Base-by-base conservation (phyloP, 2,329 filamentous ascomycete species). In the Aspergillus luchuensis region DNA sequence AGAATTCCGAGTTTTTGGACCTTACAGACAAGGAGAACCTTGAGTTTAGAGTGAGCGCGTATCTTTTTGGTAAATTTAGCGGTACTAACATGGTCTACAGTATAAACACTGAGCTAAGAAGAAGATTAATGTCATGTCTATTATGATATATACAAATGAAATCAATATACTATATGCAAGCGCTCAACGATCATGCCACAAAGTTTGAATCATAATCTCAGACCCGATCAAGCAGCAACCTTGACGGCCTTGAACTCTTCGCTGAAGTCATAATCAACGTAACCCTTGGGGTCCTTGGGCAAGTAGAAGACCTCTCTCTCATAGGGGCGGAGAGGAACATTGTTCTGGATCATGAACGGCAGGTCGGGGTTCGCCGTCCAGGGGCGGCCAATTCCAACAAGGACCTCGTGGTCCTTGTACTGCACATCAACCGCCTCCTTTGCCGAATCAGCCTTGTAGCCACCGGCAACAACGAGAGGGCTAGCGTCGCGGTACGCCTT, bases 391-490 rank as follows among this genome's bases (percentile, higher is more conserved):
- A 82, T 78, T 0, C 67, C 75, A 45, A 81, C 62, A 17, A 74
- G 47, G 13, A 72, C 62, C 45, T 76, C 69, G 48, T 71, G 60
- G 21, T 71, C 68, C 58, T 67, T 67, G 41, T 75, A 75, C 33
- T 68, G 66, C 6, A 52, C 54, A 59, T 77, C 76, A 8, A 67
- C 77, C 0, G 76, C 74, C 47, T 74, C 71, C 39, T 73, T 67
- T 1, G 81, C 80, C 15, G 70, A 72, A 1, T 77, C 76, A 0
- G 75, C 63, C 30, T 71, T 74, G 66, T 78, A 83, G 1, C 80
- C 81, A 50, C 82, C 82, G 1, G 80, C 80, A n/a, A 86, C 66
- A 3, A 87, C 64, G 30, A 87, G 65, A 0, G 84, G 82, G 8
- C 74, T 76, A 7, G 71, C 71, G 33, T 74, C 75, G 8, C 56